These are phyloP conservation scores for Phytophthora colocasiae DNA, from an alignment of 352 stramenopile species.

Conservation along the genomic window DNA sequence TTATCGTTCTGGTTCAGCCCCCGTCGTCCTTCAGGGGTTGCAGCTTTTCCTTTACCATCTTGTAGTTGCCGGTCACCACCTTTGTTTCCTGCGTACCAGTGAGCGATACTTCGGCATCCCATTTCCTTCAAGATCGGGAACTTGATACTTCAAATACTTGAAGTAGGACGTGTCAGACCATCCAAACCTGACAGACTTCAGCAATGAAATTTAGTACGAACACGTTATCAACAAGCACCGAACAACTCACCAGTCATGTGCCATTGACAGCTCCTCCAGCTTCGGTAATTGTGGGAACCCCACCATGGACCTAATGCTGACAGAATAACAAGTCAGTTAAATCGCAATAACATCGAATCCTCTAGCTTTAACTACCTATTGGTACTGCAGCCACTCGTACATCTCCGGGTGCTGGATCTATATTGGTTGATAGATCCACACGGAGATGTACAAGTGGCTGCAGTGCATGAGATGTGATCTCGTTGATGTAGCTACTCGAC, in stretches of 20 bases:
- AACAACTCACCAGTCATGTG: slow-evolving; percentile 68
- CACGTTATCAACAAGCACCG: not conserved
- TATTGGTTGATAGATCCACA: slow-evolving; percentile 80
- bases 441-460: slow-evolving; percentile 68
- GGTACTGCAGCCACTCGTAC: too few relatives aligned
- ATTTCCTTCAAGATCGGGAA: slow-evolving; percentile 75
- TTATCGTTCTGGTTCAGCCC: not conserved
- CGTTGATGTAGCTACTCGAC: slow-evolving; percentile 84
- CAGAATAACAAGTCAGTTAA: slow-evolving; percentile 5
- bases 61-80: slow-evolving; percentile 7
- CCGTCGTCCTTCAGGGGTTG: not conserved
- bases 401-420: too few relatives aligned
- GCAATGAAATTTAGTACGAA: not conserved
- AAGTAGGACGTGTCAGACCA: slow-evolving; percentile 55
- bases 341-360: not conserved
- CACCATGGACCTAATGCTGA: slow-evolving; percentile 59
- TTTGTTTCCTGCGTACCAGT: slow-evolving; percentile 45
- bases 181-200: slow-evolving; percentile 58
- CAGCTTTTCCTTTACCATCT: not conserved
- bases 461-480: slow-evolving; percentile 69
- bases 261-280: slow-evolving; percentile 77
- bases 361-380: slow-evolving; percentile 55
- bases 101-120: slow-evolving; percentile 77
- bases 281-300: slow-evolving; percentile 68
- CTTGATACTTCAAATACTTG: too few relatives aligned